These are phyloP conservation scores for Aquilaria sinensis DNA, from an alignment of 345 rosid species.

Conservation along the genomic window DNA sequence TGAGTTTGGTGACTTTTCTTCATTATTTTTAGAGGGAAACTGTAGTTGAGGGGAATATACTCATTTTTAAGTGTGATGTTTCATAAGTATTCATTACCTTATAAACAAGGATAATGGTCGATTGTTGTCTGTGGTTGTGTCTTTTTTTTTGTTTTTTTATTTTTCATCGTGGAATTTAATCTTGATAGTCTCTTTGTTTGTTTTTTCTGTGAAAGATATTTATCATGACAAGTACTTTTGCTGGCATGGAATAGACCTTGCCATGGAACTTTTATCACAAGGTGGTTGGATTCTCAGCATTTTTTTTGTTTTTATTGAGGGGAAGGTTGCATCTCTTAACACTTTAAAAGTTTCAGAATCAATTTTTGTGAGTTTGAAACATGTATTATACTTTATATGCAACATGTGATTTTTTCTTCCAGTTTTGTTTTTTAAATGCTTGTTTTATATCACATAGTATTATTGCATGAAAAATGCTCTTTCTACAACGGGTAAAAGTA, in stretches of 20 bases:
- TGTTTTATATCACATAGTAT: slow-evolving; percentile 11
- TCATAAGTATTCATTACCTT: too few species aligned
- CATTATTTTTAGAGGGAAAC: too few species aligned
- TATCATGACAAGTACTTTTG: slow-evolving; percentile 85
- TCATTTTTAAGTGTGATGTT: too few species aligned
- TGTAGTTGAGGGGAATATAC: too few species aligned
- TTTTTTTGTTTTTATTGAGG: slow-evolving; percentile 82
- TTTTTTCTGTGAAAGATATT: slow-evolving; percentile 45
- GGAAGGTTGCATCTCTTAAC: slow-evolving; percentile 72
- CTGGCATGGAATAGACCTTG: slow-evolving; percentile 77
- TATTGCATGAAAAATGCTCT: not conserved
- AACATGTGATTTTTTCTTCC: slow-evolving; percentile 5
- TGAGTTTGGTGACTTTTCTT: too few species aligned
- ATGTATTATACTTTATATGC: not conserved
- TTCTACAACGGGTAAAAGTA: slow-evolving; percentile 70
- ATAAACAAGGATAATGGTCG: too few species aligned
- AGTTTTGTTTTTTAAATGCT: slow-evolving; percentile 1
- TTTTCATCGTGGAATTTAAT: too few species aligned
- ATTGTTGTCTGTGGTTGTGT: too few species aligned
- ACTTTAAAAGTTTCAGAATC: slow-evolving; percentile 69
- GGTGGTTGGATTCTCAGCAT: slow-evolving; percentile 79
- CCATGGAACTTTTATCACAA: slow-evolving; percentile 94
- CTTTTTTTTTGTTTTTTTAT: too few species aligned
- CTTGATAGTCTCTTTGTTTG: not conserved
- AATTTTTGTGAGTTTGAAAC: slow-evolving; percentile 39